Base-by-base conservation (phyloP, 2,329 filamentous ascomycete genomes). In the Colletotrichum endophyticum region DNA sequence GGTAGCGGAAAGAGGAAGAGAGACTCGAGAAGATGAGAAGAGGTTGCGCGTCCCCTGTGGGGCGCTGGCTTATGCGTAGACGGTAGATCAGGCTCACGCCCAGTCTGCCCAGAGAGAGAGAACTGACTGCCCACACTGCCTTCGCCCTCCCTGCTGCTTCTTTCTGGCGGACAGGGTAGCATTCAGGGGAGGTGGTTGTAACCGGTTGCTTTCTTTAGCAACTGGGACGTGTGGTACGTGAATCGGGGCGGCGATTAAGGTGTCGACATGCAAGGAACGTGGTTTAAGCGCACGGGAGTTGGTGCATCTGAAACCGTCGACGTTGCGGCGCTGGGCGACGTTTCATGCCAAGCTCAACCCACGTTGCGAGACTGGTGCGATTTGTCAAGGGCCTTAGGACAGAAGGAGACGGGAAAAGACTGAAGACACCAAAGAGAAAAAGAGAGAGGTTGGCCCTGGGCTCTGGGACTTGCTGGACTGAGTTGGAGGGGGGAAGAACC, bases 41-140 rank as follows among this genome's bases (percentile, higher is more conserved):
- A 66, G 74, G 74, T 76, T 76, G 74, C 74, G 74, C 74, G 74
- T 76, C 74, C 74, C 74, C 64, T 76, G 74, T 74, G 74, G 74
- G 64, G 74, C 74, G 27, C 70, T 76, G 74, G 74, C 70, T 76
- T 66, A 76, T 76, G 74, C 74, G 66, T 9, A 34, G 28, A 30
- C 32, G 59, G 59, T 63, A 76, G 59, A 70, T 76, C 74, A 72
- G 70, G 62, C 74, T 44, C 36, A 53, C 44, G 70, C 66, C 34
- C 57, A 73, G 63, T 22, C 44, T 22, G 57, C 44, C 44, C 44
- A 53, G 44, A 53, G n/a, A 22, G n/a, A 53, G 44, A 53, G 44
- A 53, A 49, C 39, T n/a, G 39, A 49, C 39, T 49, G 36, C 36
- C 36, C 36, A 39, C 36, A 39, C 36, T 39, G 36, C 16, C 36